Base-by-base conservation (phyloP, 441 rosid genomes). In the Eutrema salsugineum region DNA sequence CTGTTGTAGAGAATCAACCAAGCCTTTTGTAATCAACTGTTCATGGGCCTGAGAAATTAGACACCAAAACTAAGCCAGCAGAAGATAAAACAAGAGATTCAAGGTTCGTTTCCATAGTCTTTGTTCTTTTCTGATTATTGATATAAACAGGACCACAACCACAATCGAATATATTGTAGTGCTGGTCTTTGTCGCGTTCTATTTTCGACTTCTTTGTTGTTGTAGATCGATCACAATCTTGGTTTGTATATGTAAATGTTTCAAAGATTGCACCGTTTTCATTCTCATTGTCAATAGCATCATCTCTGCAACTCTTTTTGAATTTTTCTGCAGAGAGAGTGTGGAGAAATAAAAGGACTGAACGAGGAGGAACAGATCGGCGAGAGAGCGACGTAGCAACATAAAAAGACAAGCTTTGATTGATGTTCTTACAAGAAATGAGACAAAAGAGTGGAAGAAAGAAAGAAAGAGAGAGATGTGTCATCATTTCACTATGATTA, bases 401-500 rank as follows among this genome's bases (percentile, higher is more conserved):
- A 32, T 39, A 63, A 47, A 15, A 42, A 10, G 75, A 70, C 75
- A 70, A 75, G 62, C 49, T 15, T 70, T 70, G 16, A 63, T 56
- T 7, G 16, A 75, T 73, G 73, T 65, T 77, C 69, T 55, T 74
- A 66, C 89, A 77, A 17, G 56, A 12, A 51, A 55, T 65, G 56
- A 63, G 91, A 89, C 93, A 84, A 84, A 76, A 68, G 46, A 69
- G 70, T 55, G 70, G 65, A 68, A 57, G 66, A 22, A 58, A 73
- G 65, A 64, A 66, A 59, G 40, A 47, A 14, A 12, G 75, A 62
- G 53, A 17, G 54, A 32, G 75, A 56, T 59, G 50, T 44, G 79
- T 80, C 82, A 87, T 91, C 80, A 91, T 89, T 73, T 40, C 75
- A 69, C 8, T 70, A 91, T 88, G 91, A 91, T 91, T 81, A 83